A percentile compares a stretch with the other conserved stretches of the same genome.
Evolutionary conservation across 192 early-diverging fungal genomes (phyloP).

Genomic region (Coemansia brasiliensis): DNA sequence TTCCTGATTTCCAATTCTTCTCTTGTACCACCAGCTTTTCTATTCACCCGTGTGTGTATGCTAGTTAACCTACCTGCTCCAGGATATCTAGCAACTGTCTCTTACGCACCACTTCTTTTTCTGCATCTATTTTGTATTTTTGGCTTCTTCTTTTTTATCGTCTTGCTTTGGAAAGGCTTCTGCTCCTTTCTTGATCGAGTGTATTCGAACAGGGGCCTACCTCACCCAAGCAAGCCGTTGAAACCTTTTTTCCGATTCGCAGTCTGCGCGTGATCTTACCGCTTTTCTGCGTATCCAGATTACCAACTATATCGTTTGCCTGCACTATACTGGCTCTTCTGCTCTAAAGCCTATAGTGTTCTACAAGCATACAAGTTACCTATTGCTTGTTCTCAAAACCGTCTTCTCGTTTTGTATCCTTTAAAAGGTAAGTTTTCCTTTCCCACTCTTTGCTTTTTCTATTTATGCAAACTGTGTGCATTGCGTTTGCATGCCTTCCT

Average conservation of each 20-base stretch:
- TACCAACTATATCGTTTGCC: too few species aligned
- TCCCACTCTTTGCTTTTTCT: not conserved
- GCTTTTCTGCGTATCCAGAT: too few species aligned
- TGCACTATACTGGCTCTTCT: slow-evolving; percentile 46
- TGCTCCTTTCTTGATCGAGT: not conserved
- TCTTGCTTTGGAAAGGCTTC: not conserved
- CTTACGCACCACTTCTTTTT: not conserved
- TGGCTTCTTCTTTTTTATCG: slow-evolving; percentile 4
- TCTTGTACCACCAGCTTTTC: slow-evolving; percentile 15
- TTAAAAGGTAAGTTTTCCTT: not conserved
- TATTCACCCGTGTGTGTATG: slow-evolving; percentile 12
- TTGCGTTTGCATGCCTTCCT: not conserved
- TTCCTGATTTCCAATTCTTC: not conserved
- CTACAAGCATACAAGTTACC: not conserved
- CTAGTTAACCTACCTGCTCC: slow-evolving; percentile 1
- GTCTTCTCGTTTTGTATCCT: not conserved
- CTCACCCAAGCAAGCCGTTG: not conserved
- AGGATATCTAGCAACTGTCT: not conserved
- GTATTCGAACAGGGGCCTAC: not conserved
- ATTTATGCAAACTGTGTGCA: not conserved
- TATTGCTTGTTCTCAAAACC: not conserved
- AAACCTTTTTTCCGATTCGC: slow-evolving; percentile 2
- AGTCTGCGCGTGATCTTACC: slow-evolving; percentile 14
- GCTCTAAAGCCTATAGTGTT: slow-evolving; percentile 25
- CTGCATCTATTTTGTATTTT: slow-evolving; percentile 23